Percentiles rank a stretch among this genome's conserved stretches.
These are phyloP conservation scores for Schizopora paradoxa DNA, from an alignment of 1,284 basidiomycete genomes.

Conservation along the genomic window DNA sequence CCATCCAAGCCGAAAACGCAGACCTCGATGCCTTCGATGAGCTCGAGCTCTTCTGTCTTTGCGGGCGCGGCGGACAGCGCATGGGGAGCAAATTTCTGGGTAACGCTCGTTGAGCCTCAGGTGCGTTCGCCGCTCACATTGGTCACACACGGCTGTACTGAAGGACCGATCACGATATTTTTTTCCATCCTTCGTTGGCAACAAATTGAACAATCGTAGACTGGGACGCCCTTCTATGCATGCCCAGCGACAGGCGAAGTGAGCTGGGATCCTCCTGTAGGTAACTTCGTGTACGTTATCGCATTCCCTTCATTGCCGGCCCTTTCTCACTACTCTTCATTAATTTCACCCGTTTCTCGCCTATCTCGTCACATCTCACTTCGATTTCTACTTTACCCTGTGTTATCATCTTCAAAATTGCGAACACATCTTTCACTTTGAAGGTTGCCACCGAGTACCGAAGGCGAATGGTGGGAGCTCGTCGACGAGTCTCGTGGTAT, in stretches of 20 bases:
- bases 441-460: slow-evolving; percentile 75
- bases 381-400: too few species aligned
- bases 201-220: slow-evolving; percentile 38
- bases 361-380: slow-evolving; percentile 15
- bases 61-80: slow-evolving; percentile 29
- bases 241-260: slow-evolving; percentile 90
- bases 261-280: slow-evolving; percentile 88
- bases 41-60: neutral
- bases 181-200: neutral
- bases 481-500: slow-evolving; percentile 72
- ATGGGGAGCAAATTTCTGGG: slow-evolving; percentile 87
- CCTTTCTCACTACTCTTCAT: neutral
- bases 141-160: neutral
- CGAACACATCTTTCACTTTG: neutral
- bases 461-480: slow-evolving; percentile 96
- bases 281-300: slow-evolving; percentile 75
- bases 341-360: slow-evolving; percentile 11
- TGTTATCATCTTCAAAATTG: too few species aligned
- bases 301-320: neutral
- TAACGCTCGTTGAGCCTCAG: slow-evolving; percentile 77
- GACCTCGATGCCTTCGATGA: too few species aligned
- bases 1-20: too few species aligned
- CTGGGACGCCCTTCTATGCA: slow-evolving; percentile 81
- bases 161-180: neutral
- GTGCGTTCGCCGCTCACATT: slow-evolving; percentile 35